Percentiles rank a stretch among this genome's conserved stretches.
Conservation (phyloP, 2,329 filamentous ascomycete genomes). For the Cladorrhinum sp. region DNA sequence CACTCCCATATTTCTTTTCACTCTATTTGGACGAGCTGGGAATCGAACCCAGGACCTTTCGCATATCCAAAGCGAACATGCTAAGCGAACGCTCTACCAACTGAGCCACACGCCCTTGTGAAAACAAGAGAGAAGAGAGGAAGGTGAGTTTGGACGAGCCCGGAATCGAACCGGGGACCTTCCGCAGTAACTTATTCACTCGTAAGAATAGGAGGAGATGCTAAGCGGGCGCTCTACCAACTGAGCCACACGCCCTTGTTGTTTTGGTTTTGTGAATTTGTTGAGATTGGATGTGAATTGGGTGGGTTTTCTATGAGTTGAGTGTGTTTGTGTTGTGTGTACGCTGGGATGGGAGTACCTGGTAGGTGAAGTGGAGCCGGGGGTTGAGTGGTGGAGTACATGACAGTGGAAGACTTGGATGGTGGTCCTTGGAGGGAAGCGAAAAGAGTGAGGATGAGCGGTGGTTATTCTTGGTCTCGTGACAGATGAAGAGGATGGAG, state of each 20-base stretch:
- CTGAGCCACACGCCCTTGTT: conserved; percentile 23
- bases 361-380: neutral
- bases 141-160: conserved; percentile 18
- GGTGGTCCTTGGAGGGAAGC: too few species aligned
- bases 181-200: conserved; percentile 15
- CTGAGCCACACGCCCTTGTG: too few species aligned
- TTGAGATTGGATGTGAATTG: neutral
- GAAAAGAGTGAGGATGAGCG: too few species aligned
- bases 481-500: too few species aligned
- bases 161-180: conserved; percentile 27
- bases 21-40: too few species aligned
- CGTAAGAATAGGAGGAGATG: conserved; percentile 11
- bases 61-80: too few species aligned
- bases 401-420: neutral
- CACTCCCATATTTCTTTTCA: too few species aligned
- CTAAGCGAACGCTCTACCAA: too few species aligned
- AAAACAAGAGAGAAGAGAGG: neutral
- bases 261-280: neutral
- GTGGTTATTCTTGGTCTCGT: too few species aligned
- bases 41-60: too few species aligned
- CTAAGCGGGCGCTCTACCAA: conserved; percentile 26
- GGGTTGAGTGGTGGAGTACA: neutral
- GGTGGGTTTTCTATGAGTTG: neutral
- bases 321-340: conserved; percentile 9
- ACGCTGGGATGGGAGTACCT: neutral